phyloP scores from a whole-genome alignment of 2,329 filamentous ascomycete genomes.

The Clonostachys rhizophaga region DNA sequence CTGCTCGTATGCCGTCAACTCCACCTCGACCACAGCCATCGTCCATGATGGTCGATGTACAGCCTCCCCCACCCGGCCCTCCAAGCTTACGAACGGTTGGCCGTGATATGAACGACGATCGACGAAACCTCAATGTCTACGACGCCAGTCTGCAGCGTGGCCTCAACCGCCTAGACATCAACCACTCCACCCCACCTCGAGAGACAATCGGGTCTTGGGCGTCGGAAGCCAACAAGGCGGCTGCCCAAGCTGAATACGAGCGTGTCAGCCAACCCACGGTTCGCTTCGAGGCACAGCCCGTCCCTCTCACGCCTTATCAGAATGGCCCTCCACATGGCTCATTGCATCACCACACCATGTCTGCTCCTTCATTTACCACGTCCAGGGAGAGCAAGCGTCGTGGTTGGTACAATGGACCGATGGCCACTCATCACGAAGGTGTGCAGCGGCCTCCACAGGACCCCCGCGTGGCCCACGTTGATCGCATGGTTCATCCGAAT shows the following conservation, averaged over 20 bases:
- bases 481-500: constrained; percentile 55
- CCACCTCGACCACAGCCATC: constrained; percentile 49
- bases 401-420: constrained; percentile 65
- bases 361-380: constrained; percentile 50
- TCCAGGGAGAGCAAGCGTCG: constrained; percentile 60
- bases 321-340: constrained; percentile 18
- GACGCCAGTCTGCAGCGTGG: constrained; percentile 63
- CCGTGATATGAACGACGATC: constrained; percentile 29
- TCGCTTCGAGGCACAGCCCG: constrained; percentile 46
- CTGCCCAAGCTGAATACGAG: constrained; percentile 48
- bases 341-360: constrained; percentile 54
- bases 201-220: constrained; percentile 53
- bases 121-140: constrained; percentile 51
- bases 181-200: constrained; percentile 40
- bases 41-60: constrained; percentile 71
- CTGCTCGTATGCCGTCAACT: background rate
- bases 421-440: constrained; percentile 29
- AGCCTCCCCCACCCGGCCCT: constrained; percentile 28
- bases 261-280: constrained; percentile 41
- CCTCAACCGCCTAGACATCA: constrained; percentile 62
- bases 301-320: constrained; percentile 21
- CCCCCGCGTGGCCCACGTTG: constrained; percentile 37
- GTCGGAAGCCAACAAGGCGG: constrained; percentile 48
- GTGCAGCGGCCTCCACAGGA: constrained; percentile 17
- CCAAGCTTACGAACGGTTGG: constrained; percentile 20